Base-by-base conservation (phyloP, 2,329 filamentous ascomycete genomes). In the Aspergillus sergii region DNA sequence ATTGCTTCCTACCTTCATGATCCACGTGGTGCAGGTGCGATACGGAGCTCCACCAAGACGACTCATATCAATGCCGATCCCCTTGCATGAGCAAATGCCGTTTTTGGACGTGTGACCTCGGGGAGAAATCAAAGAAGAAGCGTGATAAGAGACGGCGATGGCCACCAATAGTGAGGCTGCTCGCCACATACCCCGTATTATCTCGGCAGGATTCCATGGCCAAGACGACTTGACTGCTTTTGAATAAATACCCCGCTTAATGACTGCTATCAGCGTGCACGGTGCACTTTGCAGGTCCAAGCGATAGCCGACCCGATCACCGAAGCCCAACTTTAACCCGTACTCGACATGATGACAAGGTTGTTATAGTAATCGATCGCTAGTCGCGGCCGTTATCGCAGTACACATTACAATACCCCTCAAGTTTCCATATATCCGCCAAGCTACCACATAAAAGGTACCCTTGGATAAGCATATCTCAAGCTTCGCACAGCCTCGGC, bases 71-170 rank as follows among this genome's bases (percentile, higher is more conserved):
- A 11, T 23, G 32, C 16, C 26, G n/a, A 16, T 54, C 30, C 21
- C 50, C 50, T 54, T 54, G 50, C 50, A 23, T 36, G 16, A 14
- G 19, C 14, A 36, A 36, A 34, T 54, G 51, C 51, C 19, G 51
- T 14, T 9, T 23, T 19, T 12, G n/a, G 51, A 54, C 51, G 9
- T 32, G 50, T 36, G 51, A 23, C 28, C 23, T 16, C 8, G 1
- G n/a, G 19, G n/a, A 30, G 4, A 4, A 36, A 36, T n/a, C 10
- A 34, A 12, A 21, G 10, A 11, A 21, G 14, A n/a, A 54, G 19
- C 50, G 19, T 54, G 51, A 54, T 54, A 54, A 54, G 51, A n/a
- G 23, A 5, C 51, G 51, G 51, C 51, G 51, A 21, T 21, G n/a
- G 7, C 32, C 51, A 36, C 51, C 51, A 54, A 54, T 54, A 0